Base-by-base conservation (phyloP, 257 asterid genomes). In the Echites panduratus region DNA sequence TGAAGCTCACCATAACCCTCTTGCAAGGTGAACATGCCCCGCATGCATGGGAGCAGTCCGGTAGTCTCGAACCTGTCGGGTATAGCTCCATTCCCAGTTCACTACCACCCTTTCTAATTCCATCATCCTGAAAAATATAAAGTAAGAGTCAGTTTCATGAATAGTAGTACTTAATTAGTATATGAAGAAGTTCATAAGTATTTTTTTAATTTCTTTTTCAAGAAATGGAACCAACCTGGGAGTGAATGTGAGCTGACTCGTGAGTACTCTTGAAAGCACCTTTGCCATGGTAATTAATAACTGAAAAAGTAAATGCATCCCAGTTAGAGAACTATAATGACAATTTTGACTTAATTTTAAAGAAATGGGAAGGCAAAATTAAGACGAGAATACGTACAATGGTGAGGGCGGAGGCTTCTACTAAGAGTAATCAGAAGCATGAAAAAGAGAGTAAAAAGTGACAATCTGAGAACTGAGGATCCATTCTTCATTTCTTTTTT, bases 31-130 rank as follows among this genome's bases (percentile, higher is more conserved):
- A 72, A 78, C 98, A 93, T 1, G 96, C 73, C 2, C 97, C 98
- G 20, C 98, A 93, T 9, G 98, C 97, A 77, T 93, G 97, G 4
- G 89, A 79, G 70, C 98, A 93, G 59, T 91, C 97, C 6, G 98
- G 98, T 65, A 91, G 81, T 80, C 90, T 89, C 61, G 98, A 93
- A 67, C 98, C 98, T 56, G 92, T 93, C 62, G 96, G 97, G 65
- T 85, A 87, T 32, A 91, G 75, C 82, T 87, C 96, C 94, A 90
- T 90, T 64, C 89, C 93, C 47, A 87, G 27, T 43, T 76, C 84
- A 48, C 54, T 48, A 12, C 52, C 20, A 4, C 75, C 78, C 68
- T 72, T 76, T 5, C 29, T 22, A 52, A 45, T 81, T 66, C 76
- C 87, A 27, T 76, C 93, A 92, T 50, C 57, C 57, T 50, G 57